A percentile compares a stretch with the other conserved stretches of the same genome.
These are phyloP conservation scores for Aspergillus puulaauensis DNA, from an alignment of 2,329 filamentous ascomycete genomes.

Conservation along the genomic window DNA sequence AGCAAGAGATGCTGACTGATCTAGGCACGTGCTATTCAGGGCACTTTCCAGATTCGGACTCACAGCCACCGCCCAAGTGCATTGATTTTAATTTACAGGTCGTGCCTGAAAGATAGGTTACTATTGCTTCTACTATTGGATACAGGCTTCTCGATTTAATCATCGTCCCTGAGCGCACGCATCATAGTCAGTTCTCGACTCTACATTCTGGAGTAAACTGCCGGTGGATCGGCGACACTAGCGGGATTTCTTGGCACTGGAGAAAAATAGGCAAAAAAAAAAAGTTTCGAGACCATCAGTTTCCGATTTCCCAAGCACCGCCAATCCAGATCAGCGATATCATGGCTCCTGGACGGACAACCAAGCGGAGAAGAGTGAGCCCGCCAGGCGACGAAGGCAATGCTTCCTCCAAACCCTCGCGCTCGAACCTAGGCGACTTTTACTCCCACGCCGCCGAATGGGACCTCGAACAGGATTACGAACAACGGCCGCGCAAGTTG, in stretches of 20 bases:
- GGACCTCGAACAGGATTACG: conserved; percentile 92
- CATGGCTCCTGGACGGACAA: conserved; percentile 49
- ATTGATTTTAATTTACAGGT: neutral
- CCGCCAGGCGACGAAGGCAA: conserved; percentile 42
- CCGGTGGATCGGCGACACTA: conserved; percentile 21
- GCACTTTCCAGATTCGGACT: neutral
- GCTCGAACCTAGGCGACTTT: conserved; percentile 51
- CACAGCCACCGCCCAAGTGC: neutral
- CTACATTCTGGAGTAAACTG: conserved; percentile 8
- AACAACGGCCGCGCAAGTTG: conserved; percentile 71
- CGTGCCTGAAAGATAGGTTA: neutral
- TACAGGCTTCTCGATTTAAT: neutral
- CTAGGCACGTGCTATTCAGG: conserved; percentile 15
- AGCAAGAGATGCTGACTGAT: conserved; percentile 16
- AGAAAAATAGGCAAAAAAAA: conserved; percentile 22
- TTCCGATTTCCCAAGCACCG: neutral
- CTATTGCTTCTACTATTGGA: neutral
- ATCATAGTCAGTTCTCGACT: neutral
- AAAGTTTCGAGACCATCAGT: conserved; percentile 20
- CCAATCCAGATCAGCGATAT: neutral
- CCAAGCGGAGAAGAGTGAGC: conserved; percentile 53
- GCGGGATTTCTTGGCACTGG: conserved; percentile 29
- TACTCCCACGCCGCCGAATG: conserved; percentile 75
- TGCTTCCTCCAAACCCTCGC: conserved; percentile 28
- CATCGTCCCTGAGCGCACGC: neutral